Conservation (phyloP, 2,329 filamentous ascomycete species). For the Phyllosticta ampelicida region DNA sequence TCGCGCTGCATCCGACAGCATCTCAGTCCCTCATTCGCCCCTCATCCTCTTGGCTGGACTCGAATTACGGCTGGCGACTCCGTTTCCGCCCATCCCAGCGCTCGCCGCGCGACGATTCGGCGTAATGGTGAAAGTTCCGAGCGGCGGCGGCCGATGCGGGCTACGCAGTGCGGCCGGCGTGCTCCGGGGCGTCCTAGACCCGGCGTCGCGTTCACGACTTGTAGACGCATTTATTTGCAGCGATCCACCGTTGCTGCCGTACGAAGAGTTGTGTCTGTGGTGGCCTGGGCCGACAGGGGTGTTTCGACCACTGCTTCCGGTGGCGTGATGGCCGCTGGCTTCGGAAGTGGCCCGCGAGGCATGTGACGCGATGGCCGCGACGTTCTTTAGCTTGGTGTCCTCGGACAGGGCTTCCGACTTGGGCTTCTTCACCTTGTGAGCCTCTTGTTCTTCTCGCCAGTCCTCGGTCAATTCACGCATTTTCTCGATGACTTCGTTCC, state of each 20-base stretch:
- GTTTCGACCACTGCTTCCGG: not conserved
- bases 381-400: not conserved
- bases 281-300: not conserved
- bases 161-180: not conserved
- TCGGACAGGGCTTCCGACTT: not conserved
- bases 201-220: not conserved
- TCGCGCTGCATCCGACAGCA: conserved; percentile 13
- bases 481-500: conserved; percentile 37
- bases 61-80: not conserved
- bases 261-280: not conserved
- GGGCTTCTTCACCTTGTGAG: not conserved
- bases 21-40: not conserved
- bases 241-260: not conserved
- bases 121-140: conserved; percentile 7
- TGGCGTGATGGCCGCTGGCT: not conserved
- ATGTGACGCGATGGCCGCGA: not conserved
- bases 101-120: not conserved
- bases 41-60: conserved; percentile 5
- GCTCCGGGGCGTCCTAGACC: not conserved
- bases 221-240: not conserved
- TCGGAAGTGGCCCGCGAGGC: not conserved
- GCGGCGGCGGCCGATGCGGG: not conserved
- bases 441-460: conserved; percentile 17
- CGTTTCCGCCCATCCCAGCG: not conserved
- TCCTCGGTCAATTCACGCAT: conserved; percentile 34